These are phyloP conservation scores for Pycnococcus provasolii DNA, from an alignment of 139 green algal genomes.

Conservation along the genomic window DNA sequence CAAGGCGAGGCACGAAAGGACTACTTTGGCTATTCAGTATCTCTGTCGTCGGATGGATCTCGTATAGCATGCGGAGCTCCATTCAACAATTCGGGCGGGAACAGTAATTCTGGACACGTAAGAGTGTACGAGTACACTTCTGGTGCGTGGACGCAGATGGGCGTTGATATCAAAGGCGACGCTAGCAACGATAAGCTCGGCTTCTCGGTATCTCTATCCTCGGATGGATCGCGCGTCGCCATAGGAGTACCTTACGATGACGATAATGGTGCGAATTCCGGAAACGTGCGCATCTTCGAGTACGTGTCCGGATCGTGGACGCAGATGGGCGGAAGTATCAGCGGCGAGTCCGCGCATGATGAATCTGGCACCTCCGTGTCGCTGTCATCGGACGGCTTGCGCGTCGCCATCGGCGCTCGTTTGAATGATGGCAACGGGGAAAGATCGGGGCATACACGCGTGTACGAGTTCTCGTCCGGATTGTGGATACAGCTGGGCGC, in stretches of 20 bases:
- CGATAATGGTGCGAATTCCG: background rate
- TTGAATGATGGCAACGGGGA: background rate
- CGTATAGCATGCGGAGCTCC: too few species aligned
- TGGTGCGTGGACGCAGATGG: background rate
- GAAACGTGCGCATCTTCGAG: slow-evolving; percentile 4
- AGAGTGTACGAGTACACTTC: background rate
- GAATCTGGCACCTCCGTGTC: background rate
- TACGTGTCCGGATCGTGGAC: background rate
- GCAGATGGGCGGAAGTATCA: background rate
- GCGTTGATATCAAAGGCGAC: background rate
- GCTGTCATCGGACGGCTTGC: background rate
- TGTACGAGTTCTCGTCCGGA: background rate
- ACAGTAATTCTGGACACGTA: background rate
- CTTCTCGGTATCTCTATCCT: background rate
- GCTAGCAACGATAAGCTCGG: background rate
- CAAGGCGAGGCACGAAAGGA: background rate
- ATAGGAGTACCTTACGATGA: background rate
- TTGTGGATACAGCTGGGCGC: background rate
- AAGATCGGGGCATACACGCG: background rate
- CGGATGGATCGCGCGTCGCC: background rate
- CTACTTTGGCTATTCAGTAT: background rate
- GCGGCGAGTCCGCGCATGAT: slow-evolving; percentile 3
- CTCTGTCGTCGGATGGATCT: background rate
- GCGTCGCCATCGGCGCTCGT: background rate
- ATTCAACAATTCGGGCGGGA: background rate